A percentile compares a stretch with the other conserved stretches of the same genome.
phyloP scores from a whole-genome alignment of 78 protist species.

The Dictyostelium purpureum region DNA sequence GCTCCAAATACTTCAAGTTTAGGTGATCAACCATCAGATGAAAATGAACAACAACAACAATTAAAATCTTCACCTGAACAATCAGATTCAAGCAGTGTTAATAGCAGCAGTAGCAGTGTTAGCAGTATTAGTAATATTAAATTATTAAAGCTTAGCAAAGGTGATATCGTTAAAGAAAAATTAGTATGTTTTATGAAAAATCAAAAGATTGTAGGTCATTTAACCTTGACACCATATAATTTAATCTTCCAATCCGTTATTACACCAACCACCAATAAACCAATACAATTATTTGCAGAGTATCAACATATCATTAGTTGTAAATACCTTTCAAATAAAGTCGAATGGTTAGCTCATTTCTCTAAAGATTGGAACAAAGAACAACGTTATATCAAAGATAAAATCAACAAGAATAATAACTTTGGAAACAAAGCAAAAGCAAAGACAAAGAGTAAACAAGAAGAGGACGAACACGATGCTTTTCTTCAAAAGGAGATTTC shows the following conservation, averaged over 20 bases:
- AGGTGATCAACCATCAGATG: neutral
- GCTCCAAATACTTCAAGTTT: neutral
- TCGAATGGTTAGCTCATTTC: constrained; percentile 62
- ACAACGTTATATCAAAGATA: constrained; percentile 28
- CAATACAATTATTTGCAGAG: constrained; percentile 28
- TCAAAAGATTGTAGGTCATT: constrained; percentile 6
- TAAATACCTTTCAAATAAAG: constrained; percentile 52
- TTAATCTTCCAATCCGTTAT: constrained; percentile 49
- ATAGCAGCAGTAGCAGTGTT: neutral
- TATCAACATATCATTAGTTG: constrained; percentile 48
- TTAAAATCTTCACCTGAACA: neutral
- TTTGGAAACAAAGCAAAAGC: neutral
- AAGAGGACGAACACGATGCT: constrained; percentile 18
- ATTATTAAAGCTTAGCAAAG: constrained; percentile 20
- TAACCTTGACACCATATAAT: constrained; percentile 58
- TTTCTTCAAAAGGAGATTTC: constrained; percentile 56
- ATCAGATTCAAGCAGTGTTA: neutral
- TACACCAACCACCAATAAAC: neutral
- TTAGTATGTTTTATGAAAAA: constrained; percentile 53
- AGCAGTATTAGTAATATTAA: neutral
- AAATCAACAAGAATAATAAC: neutral
- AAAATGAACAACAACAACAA: neutral
- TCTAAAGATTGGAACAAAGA: constrained; percentile 74
- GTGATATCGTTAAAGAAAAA: constrained; percentile 41
- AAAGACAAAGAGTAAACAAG: constrained; percentile 2